phyloP scores from a whole-genome alignment of 2,329 filamentous ascomycete genomes.

The Cadophora luteo-olivacea region DNA sequence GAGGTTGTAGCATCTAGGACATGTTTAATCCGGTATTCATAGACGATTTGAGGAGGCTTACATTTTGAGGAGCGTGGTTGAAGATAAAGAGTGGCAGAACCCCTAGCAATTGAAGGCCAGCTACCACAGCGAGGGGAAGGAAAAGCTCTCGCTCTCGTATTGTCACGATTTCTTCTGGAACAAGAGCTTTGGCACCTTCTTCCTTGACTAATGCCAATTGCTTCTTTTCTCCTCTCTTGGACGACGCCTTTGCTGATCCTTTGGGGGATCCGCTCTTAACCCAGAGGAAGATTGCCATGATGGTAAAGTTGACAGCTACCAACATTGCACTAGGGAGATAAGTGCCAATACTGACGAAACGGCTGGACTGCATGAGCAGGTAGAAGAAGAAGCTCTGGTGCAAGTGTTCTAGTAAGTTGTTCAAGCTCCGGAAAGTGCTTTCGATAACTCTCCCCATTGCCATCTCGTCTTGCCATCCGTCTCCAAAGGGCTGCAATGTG shows the following conservation, averaged over 20 bases:
- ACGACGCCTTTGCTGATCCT: slow-evolving; percentile 24
- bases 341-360: slow-evolving; percentile 97
- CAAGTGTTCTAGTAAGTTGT: slow-evolving; percentile 94
- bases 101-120: slow-evolving; percentile 76
- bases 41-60: slow-evolving; percentile 47
- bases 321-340: slow-evolving; percentile 98
- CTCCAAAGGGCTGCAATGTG: slow-evolving; percentile 86
- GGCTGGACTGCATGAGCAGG: slow-evolving; percentile 85
- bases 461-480: slow-evolving; percentile 98
- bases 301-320: slow-evolving; percentile 90
- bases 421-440: slow-evolving; percentile 89
- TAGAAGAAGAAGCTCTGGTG: slow-evolving; percentile 99
- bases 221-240: slow-evolving; percentile 46
- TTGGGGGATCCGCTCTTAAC: slow-evolving; percentile 73
- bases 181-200: slow-evolving; percentile 35
- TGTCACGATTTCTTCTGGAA: slow-evolving; percentile 33
- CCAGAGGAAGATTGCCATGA: slow-evolving; percentile 96
- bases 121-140: slow-evolving; percentile 75
- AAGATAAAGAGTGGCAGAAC: slow-evolving; percentile 86
- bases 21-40: slow-evolving; percentile 11
- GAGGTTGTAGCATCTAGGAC: slow-evolving; percentile 60
- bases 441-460: slow-evolving; percentile 88
- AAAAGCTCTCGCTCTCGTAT: slow-evolving; percentile 63
- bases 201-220: slow-evolving; percentile 36
- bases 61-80: slow-evolving; percentile 72